Evolutionary conservation across 1,139 yeast genomes (phyloP).

Genomic region (Groenewaldozyma auringiensis): DNA sequence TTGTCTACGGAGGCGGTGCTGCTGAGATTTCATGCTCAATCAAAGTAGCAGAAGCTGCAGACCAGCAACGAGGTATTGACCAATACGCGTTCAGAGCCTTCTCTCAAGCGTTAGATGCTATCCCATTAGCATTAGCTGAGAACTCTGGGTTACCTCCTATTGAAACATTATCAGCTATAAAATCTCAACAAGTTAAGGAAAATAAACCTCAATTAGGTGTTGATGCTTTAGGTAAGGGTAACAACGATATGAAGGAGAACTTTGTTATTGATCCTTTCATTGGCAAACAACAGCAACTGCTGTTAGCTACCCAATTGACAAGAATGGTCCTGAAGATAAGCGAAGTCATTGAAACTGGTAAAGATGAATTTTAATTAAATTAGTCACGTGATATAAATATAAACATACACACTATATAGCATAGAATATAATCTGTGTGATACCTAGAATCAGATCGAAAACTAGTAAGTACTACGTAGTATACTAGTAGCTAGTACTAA

Average conservation of each 20-base stretch:
- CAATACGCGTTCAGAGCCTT: slow-evolving; percentile 98
- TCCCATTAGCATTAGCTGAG: slow-evolving; percentile 93
- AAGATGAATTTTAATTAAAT: slow-evolving; percentile 49
- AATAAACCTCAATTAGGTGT: slow-evolving; percentile 72
- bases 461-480: too few species aligned
- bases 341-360: slow-evolving; percentile 88
- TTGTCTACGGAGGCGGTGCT: slow-evolving; percentile 98
- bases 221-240: slow-evolving; percentile 84
- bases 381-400: too few species aligned
- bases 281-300: slow-evolving; percentile 92
- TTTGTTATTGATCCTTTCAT: slow-evolving; percentile 95
- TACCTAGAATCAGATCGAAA: too few species aligned
- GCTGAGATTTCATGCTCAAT: slow-evolving; percentile 91
- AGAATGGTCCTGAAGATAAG: slow-evolving; percentile 96
- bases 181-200: slow-evolving; percentile 77
- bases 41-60: slow-evolving; percentile 89
- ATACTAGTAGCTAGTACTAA: too few species aligned
- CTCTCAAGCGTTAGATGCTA: slow-evolving; percentile 79
- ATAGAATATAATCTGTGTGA: too few species aligned
- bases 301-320: slow-evolving; percentile 92
- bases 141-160: slow-evolving; percentile 94
- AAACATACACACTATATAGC: too few species aligned
- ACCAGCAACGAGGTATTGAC: slow-evolving; percentile 86
- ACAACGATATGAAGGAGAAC: slow-evolving; percentile 76
- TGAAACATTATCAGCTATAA: slow-evolving; percentile 75